Base-by-base conservation (phyloP, 371 early-diverging fungal species). In the Mortierella sp. region DNA sequence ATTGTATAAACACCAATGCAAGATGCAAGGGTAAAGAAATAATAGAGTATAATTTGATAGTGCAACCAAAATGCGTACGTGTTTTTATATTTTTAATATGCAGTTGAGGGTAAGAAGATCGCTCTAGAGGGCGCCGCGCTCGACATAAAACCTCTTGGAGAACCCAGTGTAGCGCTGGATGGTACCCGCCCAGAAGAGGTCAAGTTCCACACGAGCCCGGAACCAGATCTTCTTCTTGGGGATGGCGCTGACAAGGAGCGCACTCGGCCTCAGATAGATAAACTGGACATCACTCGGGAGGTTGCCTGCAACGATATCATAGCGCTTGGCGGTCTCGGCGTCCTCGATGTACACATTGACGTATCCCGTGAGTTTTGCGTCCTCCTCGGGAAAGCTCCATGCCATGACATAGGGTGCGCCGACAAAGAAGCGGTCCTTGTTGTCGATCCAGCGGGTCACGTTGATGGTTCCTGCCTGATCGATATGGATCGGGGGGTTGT, bases 371-470 rank as follows among this genome's bases (percentile, higher is more conserved):
- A 74, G 44, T 1, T 63, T 73, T 9, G 44, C 31, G 7, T 37
- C 72, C 4, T 67, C 52, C 13, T 64, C 44, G n/a, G 82, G 82
- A 37, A 71, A 71, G 9, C 64, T 65, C 78, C 83, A 82, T 4
- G 66, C 78, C 65, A 82, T 50, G 52, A 82, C 75, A 43, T 82
- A 82, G 26, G 83, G 83, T 16, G 83, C 74, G 0, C 83, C 83
- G 22, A 74, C 72, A 61, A 69, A 74, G 53, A 82, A 72, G 9
- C 83, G 83, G 3, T 43, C 69, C 64, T 77, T 82, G 64, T 74
- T 73, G 4, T 74, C 66, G 72, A 71, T 69, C 82, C 82, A 82
- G 0, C 43, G 68, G 13, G 77, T 77, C 39, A 82, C 61, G 22
- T 74, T 24, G 70, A 82, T 53, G 26, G 52, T 68, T 1, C 82